Evolutionary conservation across 2,329 filamentous ascomycete genomes (phyloP), one percentile per base, ranked within the genome.

Genomic region (Aspergillus fischeri): DNA sequence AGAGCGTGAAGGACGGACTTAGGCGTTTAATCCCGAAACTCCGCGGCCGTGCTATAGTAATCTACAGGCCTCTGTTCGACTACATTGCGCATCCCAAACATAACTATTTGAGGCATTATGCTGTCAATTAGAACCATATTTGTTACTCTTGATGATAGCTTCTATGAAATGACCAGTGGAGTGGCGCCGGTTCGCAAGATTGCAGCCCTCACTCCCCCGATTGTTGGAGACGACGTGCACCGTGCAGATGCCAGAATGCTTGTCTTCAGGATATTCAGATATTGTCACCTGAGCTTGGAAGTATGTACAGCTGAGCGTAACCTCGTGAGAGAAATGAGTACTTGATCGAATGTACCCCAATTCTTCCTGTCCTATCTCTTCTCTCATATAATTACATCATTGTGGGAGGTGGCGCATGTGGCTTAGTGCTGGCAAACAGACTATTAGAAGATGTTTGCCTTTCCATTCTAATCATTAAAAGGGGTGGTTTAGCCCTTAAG

Each of bases 161-260:
- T 99, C 94, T 66, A 93, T 92, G 20, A 93, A 94, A 75, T 99
- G 94, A 17, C 94, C 94, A 64, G 99, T 97, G 1, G 93, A 97
- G 73, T 99, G 94, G 29, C 94, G 94, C 76, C 97, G 97, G 75
- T 99, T 99, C 60, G 99, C 82, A 54, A 99, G 82, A 73, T 99
- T 99, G 60, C 94, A 87, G 57, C 11, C 94, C 94, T 28, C 92
- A 92, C 77, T 99, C 94, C 63, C 92, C 86, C 78, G 94, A 73
- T 99, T 94, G 20, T 88, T 86, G 11, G 93, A 96, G 38, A 99
- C 94, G 17, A 99, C 94, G 65, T 90, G 71, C 95, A 90, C 51
- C 87, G 84, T 17, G 92, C 92, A 6, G 92, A 97, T 11, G 90
- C 93, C 55, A 96, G 78, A 21, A 99, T 91, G 96, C n/a, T 87